These are phyloP conservation scores for Alternaria angustiovoidea DNA, from an alignment of 2,329 filamentous ascomycete species.

Conservation along the genomic window DNA sequence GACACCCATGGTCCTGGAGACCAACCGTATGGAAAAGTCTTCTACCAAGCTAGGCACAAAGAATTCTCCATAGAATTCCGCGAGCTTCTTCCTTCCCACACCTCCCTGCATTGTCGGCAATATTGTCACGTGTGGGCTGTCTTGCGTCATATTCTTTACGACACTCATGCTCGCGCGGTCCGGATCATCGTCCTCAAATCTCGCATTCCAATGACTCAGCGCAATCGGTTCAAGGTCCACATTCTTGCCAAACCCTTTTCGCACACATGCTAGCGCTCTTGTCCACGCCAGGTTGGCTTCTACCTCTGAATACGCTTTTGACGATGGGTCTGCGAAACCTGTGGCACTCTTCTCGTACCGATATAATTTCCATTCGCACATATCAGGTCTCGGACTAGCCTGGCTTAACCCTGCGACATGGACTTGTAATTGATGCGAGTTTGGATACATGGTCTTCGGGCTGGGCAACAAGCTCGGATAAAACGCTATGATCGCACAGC, in stretches of 20 bases:
- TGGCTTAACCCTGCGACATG: constrained; percentile 53
- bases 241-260: constrained; percentile 48
- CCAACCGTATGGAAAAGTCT: constrained; percentile 61
- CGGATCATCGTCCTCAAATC: constrained; percentile 43
- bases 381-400: constrained; percentile 34
- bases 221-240: constrained; percentile 46
- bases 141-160: constrained; percentile 44
- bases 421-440: constrained; percentile 48
- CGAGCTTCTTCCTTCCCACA: constrained; percentile 53
- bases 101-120: constrained; percentile 56
- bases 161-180: constrained; percentile 43
- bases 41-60: constrained; percentile 64
- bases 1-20: constrained; percentile 64
- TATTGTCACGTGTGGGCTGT: constrained; percentile 47
- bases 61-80: constrained; percentile 64
- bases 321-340: constrained; percentile 55
- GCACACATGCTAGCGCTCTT: constrained; percentile 50
- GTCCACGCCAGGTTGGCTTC: constrained; percentile 54
- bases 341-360: constrained; percentile 48
- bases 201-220: constrained; percentile 46
- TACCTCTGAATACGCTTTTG: constrained; percentile 51
- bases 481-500: constrained; percentile 53
- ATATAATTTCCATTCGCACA: constrained; percentile 52
- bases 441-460: constrained; percentile 50
- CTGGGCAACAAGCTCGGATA: constrained; percentile 52